Evolutionary conservation across 2,329 filamentous ascomycete genomes (phyloP), one percentile per base, ranked within the genome.

Genomic region (Cadophora sp.): DNA sequence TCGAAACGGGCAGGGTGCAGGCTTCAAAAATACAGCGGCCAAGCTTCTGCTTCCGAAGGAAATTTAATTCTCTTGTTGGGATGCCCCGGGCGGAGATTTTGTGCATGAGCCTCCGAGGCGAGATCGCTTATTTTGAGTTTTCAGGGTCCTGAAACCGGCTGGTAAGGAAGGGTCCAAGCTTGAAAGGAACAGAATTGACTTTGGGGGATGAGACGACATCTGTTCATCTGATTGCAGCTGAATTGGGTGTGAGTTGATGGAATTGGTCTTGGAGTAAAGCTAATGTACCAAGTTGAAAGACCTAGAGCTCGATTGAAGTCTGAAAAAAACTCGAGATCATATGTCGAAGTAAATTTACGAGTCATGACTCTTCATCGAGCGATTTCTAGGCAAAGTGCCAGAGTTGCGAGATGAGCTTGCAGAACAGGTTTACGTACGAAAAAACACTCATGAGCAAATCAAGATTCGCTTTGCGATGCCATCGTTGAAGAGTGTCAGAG

Each of bases 131-230:
- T 48, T 37, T 58, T 43, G 34, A n/a, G 34, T 19, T 59, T 59
- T 43, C 34, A 14, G 55, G 55, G 56, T 19, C 22, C 34, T 34
- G 56, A 43, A 59, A 59, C 56, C 11, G 22, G 56, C 60, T 11
- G 19, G 27, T 3, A 24, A 14, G n/a, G 16, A 27, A 48, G 26
- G 19, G 29, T 22, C 29, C 26, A 16, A 56, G 53, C 24, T 43
- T 46, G 34, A 46, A 51, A 5, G 6, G 31, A 24, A 7, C 3
- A 27, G 11, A 48, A 43, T 43, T 40, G 40, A 14, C 6, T n/a
- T 46, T 55, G 29, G 61, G 51, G 14, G 61, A 55, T 55, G 22
- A 29, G 55, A 64, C n/a, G 37, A 48, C 22, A 24, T 29, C 43
- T n/a, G n/a, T 34, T 64, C 51, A 19, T 31, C 43, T 29, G 27